These are phyloP conservation scores for Diospyros lotus DNA, from an alignment of 148 eudicot species.

Conservation along the genomic window DNA sequence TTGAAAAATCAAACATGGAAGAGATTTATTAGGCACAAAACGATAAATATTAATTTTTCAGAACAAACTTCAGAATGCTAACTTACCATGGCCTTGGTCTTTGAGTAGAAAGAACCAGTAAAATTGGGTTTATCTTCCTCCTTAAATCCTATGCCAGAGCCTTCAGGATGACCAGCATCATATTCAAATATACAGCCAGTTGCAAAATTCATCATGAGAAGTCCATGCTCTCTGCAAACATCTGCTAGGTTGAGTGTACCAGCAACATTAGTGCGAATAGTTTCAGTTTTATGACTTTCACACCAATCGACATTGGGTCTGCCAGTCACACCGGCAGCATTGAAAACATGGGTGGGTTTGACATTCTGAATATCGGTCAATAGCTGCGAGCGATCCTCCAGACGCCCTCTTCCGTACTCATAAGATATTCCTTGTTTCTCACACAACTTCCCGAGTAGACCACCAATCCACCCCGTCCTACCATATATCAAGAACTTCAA, in stretches of 20 bases:
- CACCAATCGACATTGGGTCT: background rate
- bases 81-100: constrained; percentile 10
- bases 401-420: constrained; percentile 12
- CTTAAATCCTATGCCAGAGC: background rate
- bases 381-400: background rate
- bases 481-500: constrained; percentile 14
- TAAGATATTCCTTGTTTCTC: constrained; percentile 1
- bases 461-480: constrained; percentile 15
- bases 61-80: background rate
- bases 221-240: constrained; percentile 9
- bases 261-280: background rate
- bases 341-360: background rate
- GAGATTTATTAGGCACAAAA: no score
- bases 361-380: background rate
- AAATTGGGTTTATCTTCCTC: constrained; percentile 8
- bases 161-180: background rate
- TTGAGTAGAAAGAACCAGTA: constrained; percentile 4
- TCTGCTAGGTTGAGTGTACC: background rate
- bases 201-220: background rate
- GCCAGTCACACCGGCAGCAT: constrained; percentile 7
- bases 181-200: constrained; percentile 8
- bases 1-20: no score
- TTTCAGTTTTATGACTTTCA: background rate
- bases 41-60: background rate
- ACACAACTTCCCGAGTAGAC: constrained; percentile 10